Evolutionary conservation across 2,329 filamentous ascomycete species (phyloP).

Genomic region (Penicillium nordicum): DNA sequence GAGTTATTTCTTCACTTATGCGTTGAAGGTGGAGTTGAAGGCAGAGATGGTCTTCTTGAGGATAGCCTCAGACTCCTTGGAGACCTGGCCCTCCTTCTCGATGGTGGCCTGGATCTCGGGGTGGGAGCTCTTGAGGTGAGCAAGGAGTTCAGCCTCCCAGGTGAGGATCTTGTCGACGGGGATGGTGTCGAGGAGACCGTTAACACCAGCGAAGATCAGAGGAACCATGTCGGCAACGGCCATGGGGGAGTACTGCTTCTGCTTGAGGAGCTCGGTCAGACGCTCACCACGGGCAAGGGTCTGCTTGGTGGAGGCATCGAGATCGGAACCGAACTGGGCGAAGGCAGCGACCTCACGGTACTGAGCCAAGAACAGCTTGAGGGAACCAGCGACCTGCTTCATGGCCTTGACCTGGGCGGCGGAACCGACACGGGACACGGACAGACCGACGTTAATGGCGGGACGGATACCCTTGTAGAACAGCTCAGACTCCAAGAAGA

Average conservation of each 20-base stretch:
- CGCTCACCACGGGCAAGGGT: constrained; percentile 97
- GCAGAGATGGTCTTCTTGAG: constrained; percentile 66
- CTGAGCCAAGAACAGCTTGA: constrained; percentile 99
- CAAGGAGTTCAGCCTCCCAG: constrained; percentile 94
- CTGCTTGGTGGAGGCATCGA: constrained; percentile 98
- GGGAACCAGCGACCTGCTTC: constrained; percentile 99
- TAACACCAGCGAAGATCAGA: constrained; percentile 98
- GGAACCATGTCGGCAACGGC: constrained; percentile 99
- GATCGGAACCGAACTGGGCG: constrained; percentile 99
- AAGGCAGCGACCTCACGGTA: constrained; percentile 99
- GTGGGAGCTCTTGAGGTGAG: constrained; percentile 90
- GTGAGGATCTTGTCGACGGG: constrained; percentile 86
- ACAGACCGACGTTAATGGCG: constrained; percentile 99
- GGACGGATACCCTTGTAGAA: constrained; percentile 99
- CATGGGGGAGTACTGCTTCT: constrained; percentile 99
- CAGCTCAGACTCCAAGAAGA: constrained; percentile 98
- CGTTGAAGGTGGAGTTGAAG: constrained; percentile 92
- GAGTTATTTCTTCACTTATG: constrained; percentile 39
- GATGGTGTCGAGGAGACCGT: constrained; percentile 84
- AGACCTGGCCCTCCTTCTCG: constrained; percentile 91
- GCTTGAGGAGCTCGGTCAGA: constrained; percentile 97
- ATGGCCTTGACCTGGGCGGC: constrained; percentile 99
- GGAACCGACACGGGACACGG: constrained; percentile 99
- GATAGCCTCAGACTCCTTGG: constrained; percentile 74
- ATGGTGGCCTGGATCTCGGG: constrained; percentile 77